Percentiles rank a stretch among this genome's conserved stretches.
Evolutionary conservation across 2,329 filamentous ascomycete species (phyloP).

Genomic region (Cyclaneusma minus): DNA sequence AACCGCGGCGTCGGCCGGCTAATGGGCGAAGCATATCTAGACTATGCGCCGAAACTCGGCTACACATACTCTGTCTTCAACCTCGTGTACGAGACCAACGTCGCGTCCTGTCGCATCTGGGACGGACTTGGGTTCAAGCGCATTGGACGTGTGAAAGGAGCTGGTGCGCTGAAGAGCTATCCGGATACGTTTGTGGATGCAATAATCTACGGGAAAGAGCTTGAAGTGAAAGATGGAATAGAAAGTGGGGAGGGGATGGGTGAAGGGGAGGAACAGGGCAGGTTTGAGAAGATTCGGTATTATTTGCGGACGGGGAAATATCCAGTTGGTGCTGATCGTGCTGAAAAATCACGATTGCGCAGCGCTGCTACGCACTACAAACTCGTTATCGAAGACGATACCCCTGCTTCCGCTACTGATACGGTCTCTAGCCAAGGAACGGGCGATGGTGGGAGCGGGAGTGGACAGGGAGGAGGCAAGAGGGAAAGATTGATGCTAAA

Average conservation of each 20-base stretch:
- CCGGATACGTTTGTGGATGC: conserved; percentile 37
- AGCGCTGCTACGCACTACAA: conserved; percentile 94
- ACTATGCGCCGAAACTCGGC: conserved; percentile 41
- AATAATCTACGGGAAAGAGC: conserved; percentile 46
- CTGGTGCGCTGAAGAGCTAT: conserved; percentile 33
- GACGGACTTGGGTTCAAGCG: conserved; percentile 60
- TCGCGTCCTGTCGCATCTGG: conserved; percentile 58
- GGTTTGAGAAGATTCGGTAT: conserved; percentile 97
- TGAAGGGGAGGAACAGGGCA: no score
- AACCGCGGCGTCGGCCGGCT: conserved; percentile 38
- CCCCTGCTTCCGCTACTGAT: no score
- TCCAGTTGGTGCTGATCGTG: conserved; percentile 80
- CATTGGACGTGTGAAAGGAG: conserved; percentile 47
- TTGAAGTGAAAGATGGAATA: no score
- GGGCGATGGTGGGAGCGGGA: conserved; percentile 16
- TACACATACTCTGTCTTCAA: conserved; percentile 66
- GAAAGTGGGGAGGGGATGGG: no score
- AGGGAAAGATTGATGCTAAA: conserved; percentile 86
- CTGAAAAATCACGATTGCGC: conserved; percentile 86
- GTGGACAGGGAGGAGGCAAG: no score
- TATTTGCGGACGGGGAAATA: conserved; percentile 93
- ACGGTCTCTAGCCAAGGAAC: conserved; percentile 31
- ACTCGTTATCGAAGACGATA: conserved; percentile 39
- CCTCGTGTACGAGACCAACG: conserved; percentile 60
- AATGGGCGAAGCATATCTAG: conserved; percentile 40